phyloP scores from a whole-genome alignment of 177 flowering plant genomes.

The Vitis hybrid region DNA sequence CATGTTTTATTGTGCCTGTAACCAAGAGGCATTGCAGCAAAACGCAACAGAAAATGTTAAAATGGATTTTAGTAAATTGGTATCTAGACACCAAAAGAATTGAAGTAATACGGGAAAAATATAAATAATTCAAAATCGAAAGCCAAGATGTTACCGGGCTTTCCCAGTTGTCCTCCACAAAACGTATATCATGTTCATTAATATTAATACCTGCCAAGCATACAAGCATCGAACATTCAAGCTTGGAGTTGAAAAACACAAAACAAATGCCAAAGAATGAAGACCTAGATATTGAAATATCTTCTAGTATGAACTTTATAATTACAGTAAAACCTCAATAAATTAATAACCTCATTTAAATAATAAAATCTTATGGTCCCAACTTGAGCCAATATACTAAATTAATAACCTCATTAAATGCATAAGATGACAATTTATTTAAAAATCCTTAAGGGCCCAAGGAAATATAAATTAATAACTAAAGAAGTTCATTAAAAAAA shows the following conservation, averaged over 20 bases:
- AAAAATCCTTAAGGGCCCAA: too few relatives aligned
- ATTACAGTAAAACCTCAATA: neutral
- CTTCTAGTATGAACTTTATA: too few relatives aligned
- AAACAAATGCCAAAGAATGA: neutral
- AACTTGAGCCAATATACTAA: too few relatives aligned
- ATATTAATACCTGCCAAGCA: slow-evolving; percentile 79
- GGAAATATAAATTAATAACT: too few relatives aligned
- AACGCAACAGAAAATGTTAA: neutral
- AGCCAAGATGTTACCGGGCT: slow-evolving; percentile 75
- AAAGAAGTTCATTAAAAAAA: too few relatives aligned
- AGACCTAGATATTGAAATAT: neutral
- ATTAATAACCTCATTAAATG: too few relatives aligned
- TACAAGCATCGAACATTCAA: slow-evolving; percentile 8
- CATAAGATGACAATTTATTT: too few relatives aligned
- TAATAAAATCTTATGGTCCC: too few relatives aligned
- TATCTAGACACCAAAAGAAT: neutral
- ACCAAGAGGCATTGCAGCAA: neutral
- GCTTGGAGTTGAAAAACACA: neutral
- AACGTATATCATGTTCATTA: slow-evolving; percentile 86
- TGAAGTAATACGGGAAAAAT: neutral
- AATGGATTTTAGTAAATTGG: neutral
- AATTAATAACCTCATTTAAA: too few relatives aligned
- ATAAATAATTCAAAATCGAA: neutral
- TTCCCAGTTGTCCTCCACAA: slow-evolving; percentile 99
- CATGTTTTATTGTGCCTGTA: neutral